Conservation (phyloP, 371 early-diverging fungal species). For the Rhizopus stolonifer region DNA sequence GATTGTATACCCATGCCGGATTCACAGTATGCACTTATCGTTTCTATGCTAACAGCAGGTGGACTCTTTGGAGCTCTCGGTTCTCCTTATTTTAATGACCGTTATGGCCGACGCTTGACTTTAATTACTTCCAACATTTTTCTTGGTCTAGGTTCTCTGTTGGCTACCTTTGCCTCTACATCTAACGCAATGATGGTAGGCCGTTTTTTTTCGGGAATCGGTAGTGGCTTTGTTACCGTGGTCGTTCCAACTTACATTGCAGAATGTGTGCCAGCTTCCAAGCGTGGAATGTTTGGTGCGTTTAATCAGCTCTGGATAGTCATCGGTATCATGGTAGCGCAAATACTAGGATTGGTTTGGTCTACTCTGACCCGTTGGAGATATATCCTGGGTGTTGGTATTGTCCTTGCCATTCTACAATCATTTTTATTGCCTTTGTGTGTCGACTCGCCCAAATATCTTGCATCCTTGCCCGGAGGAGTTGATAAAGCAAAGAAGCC, state of each 20-base stretch:
- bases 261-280: constrained; percentile 76
- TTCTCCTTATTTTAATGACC: constrained; percentile 67
- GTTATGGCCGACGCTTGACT: constrained; percentile 74
- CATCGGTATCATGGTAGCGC: constrained; percentile 74
- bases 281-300: constrained; percentile 78
- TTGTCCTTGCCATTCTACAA: constrained; percentile 64
- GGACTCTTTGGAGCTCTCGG: constrained; percentile 83
- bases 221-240: constrained; percentile 79
- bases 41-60: constrained; percentile 73
- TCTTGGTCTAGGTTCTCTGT: constrained; percentile 61
- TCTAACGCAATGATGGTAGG: constrained; percentile 63
- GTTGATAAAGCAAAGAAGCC: constrained; percentile 54
- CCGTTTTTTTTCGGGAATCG: constrained; percentile 86
- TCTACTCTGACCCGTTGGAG: constrained; percentile 68
- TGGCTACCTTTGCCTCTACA: constrained; percentile 61
- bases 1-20: constrained; percentile 84
- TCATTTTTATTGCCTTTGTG: constrained; percentile 63
- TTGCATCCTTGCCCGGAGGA: constrained; percentile 56
- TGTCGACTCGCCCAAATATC: constrained; percentile 79
- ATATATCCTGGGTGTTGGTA: constrained; percentile 56
- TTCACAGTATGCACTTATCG: constrained; percentile 66
- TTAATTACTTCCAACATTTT: constrained; percentile 66
- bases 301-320: constrained; percentile 86
- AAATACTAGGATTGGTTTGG: constrained; percentile 62
- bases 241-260: constrained; percentile 86